A percentile compares a stretch with the other conserved stretches of the same genome.
Conservation (phyloP, 345 rosid genomes). For the Dovyalis caffra region DNA sequence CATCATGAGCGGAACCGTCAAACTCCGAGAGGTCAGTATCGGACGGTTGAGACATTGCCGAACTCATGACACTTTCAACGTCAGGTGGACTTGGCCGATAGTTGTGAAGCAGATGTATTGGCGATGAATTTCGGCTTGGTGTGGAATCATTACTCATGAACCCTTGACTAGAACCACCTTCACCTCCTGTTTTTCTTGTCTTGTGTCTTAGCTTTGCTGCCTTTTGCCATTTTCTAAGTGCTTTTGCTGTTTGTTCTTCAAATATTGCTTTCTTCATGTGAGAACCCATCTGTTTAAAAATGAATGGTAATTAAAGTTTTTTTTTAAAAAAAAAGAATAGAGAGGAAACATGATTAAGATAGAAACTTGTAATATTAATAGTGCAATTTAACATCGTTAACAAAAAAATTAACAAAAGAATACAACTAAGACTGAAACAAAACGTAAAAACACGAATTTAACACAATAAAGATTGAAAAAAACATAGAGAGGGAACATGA, state of each 20-base stretch:
- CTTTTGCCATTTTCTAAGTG: slow-evolving; percentile 44
- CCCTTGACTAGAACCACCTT: slow-evolving; percentile 6
- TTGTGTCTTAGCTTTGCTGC: slow-evolving; percentile 40
- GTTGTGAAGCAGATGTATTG: slow-evolving; percentile 19
- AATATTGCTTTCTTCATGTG: slow-evolving; percentile 58
- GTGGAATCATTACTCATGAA: slow-evolving; percentile 19
- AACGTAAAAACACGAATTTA: too few species aligned
- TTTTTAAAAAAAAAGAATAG: too few species aligned
- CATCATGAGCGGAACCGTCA: slow-evolving; percentile 15
- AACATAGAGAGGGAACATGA: too few species aligned
- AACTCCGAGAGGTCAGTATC: slow-evolving; percentile 19
- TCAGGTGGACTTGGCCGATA: slow-evolving; percentile 10
- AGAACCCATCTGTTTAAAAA: slow-evolving; percentile 50
- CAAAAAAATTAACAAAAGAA: too few species aligned
- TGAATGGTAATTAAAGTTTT: neutral
- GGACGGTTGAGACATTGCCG: slow-evolving; percentile 9
- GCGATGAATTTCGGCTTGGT: slow-evolving; percentile 17
- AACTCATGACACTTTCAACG: slow-evolving; percentile 13
- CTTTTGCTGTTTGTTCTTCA: slow-evolving; percentile 58
- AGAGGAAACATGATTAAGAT: too few species aligned
- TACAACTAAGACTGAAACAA: too few species aligned
- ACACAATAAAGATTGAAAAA: too few species aligned
- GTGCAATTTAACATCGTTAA: too few species aligned
- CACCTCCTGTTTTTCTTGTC: slow-evolving; percentile 16
- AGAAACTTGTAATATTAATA: too few species aligned